Conservation (phyloP, 805 yeast genomes). For the Candida khao-thaluensis region DNA sequence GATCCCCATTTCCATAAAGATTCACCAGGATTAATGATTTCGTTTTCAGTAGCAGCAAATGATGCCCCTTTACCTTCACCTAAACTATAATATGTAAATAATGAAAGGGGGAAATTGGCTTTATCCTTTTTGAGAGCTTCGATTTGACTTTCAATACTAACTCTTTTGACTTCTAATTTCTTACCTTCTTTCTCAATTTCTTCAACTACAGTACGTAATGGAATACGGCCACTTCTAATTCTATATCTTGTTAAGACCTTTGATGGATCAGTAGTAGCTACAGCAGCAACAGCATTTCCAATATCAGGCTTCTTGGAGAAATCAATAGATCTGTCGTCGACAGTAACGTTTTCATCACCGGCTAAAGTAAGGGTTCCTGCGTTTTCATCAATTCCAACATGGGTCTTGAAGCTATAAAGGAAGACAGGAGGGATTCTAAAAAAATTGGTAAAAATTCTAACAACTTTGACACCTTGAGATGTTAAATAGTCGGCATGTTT, state of each 20-base stretch:
- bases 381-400: constrained; percentile 38
- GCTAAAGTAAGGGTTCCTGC: constrained; percentile 32
- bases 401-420: constrained; percentile 32
- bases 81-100: neutral
- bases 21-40: constrained; percentile 9
- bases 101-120: neutral
- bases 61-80: constrained; percentile 4
- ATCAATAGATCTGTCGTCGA: constrained; percentile 26
- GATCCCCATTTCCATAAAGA: constrained; percentile 12
- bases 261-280: constrained; percentile 38
- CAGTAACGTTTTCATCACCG: constrained; percentile 34
- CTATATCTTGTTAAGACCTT: constrained; percentile 45
- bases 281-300: constrained; percentile 42
- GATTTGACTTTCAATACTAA: neutral
- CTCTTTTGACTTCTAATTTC: neutral
- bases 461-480: constrained; percentile 45
- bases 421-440: constrained; percentile 28
- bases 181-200: constrained; percentile 2
- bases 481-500: constrained; percentile 33
- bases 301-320: constrained; percentile 41
- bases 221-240: constrained; percentile 40
- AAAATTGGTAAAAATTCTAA: constrained; percentile 40
- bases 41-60: constrained; percentile 4
- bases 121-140: neutral
- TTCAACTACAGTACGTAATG: constrained; percentile 36